A percentile compares a stretch with the other conserved stretches of the same genome.
Conservation (phyloP, 148 eudicot species). For the Chenopodium formosanum region DNA sequence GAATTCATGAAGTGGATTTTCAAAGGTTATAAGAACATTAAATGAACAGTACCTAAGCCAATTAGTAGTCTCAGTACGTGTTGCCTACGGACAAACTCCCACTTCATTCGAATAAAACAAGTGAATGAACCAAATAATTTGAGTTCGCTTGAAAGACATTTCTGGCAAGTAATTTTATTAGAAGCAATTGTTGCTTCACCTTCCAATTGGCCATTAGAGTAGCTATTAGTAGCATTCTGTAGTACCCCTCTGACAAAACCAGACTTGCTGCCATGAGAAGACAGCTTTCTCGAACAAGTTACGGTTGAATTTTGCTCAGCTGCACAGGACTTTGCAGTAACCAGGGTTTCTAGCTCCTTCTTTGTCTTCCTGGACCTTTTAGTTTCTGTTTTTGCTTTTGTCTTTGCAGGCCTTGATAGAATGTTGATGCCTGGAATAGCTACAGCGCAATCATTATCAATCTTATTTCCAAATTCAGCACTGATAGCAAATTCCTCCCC, state of each 20-base stretch:
- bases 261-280: slow-evolving; percentile 37
- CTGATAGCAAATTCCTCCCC: no score
- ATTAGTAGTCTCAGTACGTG: slow-evolving; percentile 52
- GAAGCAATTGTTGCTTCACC: slow-evolving; percentile 33
- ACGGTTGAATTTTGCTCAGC: slow-evolving; percentile 36
- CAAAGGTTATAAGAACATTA: background rate
- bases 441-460: slow-evolving; percentile 2
- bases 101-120: slow-evolving; percentile 49
- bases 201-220: slow-evolving; percentile 22
- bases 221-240: slow-evolving; percentile 21
- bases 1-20: background rate
- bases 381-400: slow-evolving; percentile 22
- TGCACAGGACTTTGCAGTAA: slow-evolving; percentile 24
- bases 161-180: slow-evolving; percentile 52
- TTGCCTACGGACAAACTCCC: slow-evolving; percentile 75
- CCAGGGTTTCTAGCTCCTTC: slow-evolving; percentile 40
- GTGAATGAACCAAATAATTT: slow-evolving; percentile 37
- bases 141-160: slow-evolving; percentile 51
- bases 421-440: background rate
- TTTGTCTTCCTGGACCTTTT: slow-evolving; percentile 47
- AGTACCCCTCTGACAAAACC: slow-evolving; percentile 14
- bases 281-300: slow-evolving; percentile 53
- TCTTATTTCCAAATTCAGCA: no score
- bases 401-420: slow-evolving; percentile 2
- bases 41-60: slow-evolving; percentile 55